phyloP scores from a whole-genome alignment of 768 basidiomycete species.

The Tricholoma matsutake region DNA sequence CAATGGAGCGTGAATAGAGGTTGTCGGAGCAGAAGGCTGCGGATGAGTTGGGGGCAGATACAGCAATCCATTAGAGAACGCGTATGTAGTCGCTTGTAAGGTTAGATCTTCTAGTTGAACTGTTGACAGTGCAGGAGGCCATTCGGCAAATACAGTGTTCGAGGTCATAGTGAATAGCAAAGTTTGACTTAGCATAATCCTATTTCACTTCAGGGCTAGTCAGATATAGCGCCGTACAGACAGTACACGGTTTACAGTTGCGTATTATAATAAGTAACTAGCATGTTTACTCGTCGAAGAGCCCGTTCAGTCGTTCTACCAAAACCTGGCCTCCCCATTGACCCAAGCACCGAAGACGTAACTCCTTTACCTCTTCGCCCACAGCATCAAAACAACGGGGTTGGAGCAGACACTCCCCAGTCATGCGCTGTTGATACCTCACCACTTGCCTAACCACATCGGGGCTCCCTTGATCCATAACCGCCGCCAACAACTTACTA shows the following conservation, averaged over 20 bases:
- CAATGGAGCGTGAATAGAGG: constrained; percentile 89
- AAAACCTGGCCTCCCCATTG: constrained; percentile 11
- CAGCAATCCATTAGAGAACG: constrained; percentile 81
- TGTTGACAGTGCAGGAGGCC: constrained; percentile 72
- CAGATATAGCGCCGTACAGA: too few species aligned
- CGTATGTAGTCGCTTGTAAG: constrained; percentile 72
- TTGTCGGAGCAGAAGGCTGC: constrained; percentile 52
- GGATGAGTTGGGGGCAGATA: constrained; percentile 62
- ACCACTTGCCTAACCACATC: constrained; percentile 52
- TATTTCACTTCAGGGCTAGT: too few species aligned
- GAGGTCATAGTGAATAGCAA: constrained; percentile 12
- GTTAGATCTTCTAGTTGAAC: constrained; percentile 58
- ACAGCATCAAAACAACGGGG: constrained; percentile 12
- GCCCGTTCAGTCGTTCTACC: constrained; percentile 10
- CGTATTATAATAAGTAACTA: background rate
- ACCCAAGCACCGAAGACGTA: constrained; percentile 10
- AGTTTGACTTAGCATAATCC: too few species aligned
- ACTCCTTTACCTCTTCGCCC: background rate
- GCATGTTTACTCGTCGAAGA: constrained; percentile 9
- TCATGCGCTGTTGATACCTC: constrained; percentile 39
- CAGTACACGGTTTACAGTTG: background rate
- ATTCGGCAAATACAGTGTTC: constrained; percentile 49
- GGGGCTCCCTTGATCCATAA: constrained; percentile 48
- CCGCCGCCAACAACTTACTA: constrained; percentile 46
- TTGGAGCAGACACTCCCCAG: constrained; percentile 8